Percentiles rank a stretch among this genome's conserved stretches.
Conservation (phyloP, 768 basidiomycete genomes). For the Russula sp. region DNA sequence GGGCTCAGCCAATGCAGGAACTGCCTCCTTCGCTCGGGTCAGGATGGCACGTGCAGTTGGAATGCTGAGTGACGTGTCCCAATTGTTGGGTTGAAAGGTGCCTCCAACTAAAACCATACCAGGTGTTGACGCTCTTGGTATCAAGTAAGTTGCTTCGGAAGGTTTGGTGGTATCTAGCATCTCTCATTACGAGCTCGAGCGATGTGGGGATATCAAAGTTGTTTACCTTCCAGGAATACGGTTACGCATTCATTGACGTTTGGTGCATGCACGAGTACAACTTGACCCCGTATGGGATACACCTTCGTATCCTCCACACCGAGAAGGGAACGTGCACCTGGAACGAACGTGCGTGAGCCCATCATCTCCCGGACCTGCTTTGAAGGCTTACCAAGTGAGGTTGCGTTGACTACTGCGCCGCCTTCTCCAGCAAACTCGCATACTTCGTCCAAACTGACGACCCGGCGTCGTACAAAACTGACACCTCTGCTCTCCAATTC, state of each 20-base stretch:
- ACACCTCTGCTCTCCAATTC: constrained; percentile 38
- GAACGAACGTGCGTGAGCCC: background rate
- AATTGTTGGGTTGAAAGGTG: constrained; percentile 44
- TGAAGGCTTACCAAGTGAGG: constrained; percentile 41
- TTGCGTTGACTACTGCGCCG: constrained; percentile 50
- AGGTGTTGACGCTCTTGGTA: constrained; percentile 48
- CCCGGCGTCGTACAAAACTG: constrained; percentile 37
- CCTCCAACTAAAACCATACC: constrained; percentile 52
- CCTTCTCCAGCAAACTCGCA: constrained; percentile 34
- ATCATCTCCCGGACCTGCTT: background rate
- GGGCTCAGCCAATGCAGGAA: constrained; percentile 32
- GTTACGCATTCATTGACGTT: constrained; percentile 42
- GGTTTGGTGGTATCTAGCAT: constrained; percentile 2
- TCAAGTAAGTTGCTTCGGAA: constrained; percentile 48
- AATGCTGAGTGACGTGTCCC: constrained; percentile 46
- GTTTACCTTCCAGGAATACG: background rate
- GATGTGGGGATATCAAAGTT: background rate
- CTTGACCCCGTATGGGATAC: constrained; percentile 80
- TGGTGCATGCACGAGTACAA: constrained; percentile 68
- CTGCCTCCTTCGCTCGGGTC: constrained; percentile 38
- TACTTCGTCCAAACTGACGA: constrained; percentile 44
- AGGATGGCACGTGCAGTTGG: constrained; percentile 41
- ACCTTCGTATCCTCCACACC: constrained; percentile 75
- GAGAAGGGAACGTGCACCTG: constrained; percentile 64
- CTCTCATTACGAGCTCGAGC: background rate